A percentile compares a stretch with the other conserved stretches of the same genome.
These are phyloP conservation scores for Tuber indicum DNA, from an alignment of 495 filamentous ascomycete genomes.

Conservation along the genomic window DNA sequence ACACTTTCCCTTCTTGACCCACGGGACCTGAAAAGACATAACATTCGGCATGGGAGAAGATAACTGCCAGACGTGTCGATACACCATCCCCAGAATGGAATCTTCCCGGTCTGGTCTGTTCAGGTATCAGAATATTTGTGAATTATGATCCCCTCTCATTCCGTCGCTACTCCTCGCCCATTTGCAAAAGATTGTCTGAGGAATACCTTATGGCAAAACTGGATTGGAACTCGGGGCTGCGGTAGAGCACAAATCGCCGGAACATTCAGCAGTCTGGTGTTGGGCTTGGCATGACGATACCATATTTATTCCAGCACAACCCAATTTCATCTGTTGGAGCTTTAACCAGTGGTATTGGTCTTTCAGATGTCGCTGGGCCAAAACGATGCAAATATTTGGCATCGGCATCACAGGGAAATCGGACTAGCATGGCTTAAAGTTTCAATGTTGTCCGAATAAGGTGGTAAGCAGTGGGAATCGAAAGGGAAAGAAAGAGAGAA, in stretches of 20 bases:
- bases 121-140: neutral
- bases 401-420: neutral
- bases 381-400: neutral
- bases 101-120: neutral
- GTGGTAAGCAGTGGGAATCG: neutral
- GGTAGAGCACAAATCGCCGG: constrained; percentile 26
- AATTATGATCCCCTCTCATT: neutral
- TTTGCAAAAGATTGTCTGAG: neutral
- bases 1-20: neutral
- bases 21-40: neutral
- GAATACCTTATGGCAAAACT: neutral
- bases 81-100: neutral
- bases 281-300: constrained; percentile 7
- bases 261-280: constrained; percentile 28
- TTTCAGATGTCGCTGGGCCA: neutral
- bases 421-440: neutral
- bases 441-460: neutral
- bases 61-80: neutral
- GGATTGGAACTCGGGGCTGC: constrained; percentile 29
- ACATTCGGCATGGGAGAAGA: neutral
- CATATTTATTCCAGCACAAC: neutral
- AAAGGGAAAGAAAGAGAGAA: neutral
- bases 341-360: neutral
- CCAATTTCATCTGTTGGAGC: neutral
- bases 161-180: neutral